Evolutionary conservation across 805 yeast species (phyloP), one percentile per base, ranked within the genome.

Genomic region (Ogataea paraovalis): DNA sequence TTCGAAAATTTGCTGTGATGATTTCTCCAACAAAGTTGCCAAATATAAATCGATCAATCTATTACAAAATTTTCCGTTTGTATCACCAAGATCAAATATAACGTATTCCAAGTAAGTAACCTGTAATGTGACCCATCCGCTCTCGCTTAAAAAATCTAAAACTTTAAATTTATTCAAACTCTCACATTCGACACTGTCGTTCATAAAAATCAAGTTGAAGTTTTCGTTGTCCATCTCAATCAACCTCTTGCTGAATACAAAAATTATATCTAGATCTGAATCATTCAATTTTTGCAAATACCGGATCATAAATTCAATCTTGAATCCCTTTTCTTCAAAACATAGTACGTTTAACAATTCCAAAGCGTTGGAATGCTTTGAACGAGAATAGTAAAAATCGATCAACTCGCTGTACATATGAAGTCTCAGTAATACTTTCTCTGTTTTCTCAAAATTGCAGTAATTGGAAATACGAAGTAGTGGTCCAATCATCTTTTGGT

Each of bases 401-500:
- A 88, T 74, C 38, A 91, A 70, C 56, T 89, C 97, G 28, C 76
- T 76, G 55, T 78, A 78, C 59, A 79, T 75, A 2, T 71, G 67
- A 7, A 74, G 68, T 3, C 67, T 59, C 10, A 73, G 62, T 25
- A 89, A 73, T 43, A 78, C 74, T 10, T 67, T 63, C 42, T 79
- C 78, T 1, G 88, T 96, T 2, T 79, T 72, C 1, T 71, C 69
- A 4, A 83, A 74, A 56, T 84, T 83, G 68, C 97, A 89, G 54
- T 73, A 71, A 62, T 91, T 94, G 23, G 79, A 77, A 2, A 89
- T 74, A 42, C 98, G 72, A 4, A 92, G 72, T 19, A 92, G 76
- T 0, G 98, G 94, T 0, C 92, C 96, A 13, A 92, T 76, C 61
- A 92, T 72, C 51, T 84, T 76, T 0, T 87, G 86, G 46, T 80